These are phyloP conservation scores for Aspergillus neotritici DNA, from an alignment of 2,329 filamentous ascomycete genomes.

Conservation along the genomic window DNA sequence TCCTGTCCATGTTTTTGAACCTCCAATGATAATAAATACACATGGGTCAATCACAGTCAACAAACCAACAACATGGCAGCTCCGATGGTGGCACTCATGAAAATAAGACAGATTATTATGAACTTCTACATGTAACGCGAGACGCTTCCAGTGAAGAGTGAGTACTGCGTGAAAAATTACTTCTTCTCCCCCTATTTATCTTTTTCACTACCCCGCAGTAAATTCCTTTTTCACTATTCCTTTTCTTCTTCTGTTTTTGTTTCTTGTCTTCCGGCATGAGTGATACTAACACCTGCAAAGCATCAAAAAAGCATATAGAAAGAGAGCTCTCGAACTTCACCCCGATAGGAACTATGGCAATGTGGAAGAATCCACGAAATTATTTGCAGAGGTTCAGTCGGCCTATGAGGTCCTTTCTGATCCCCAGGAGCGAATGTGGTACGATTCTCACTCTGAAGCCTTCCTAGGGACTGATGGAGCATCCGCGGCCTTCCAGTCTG, in stretches of 20 bases:
- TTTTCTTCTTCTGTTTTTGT: background rate
- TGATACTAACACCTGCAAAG: conserved; percentile 37
- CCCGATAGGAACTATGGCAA: conserved; percentile 90
- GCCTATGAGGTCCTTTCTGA: conserved; percentile 96
- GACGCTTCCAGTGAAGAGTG: conserved; percentile 77
- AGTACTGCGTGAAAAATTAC: conserved; percentile 20
- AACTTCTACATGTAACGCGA: conserved; percentile 68
- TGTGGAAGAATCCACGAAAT: conserved; percentile 71
- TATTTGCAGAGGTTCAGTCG: conserved; percentile 86
- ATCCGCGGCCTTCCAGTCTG: conserved; percentile 48
- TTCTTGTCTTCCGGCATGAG: no score
- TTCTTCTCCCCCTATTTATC: conserved; percentile 3
- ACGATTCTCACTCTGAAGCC: conserved; percentile 85
- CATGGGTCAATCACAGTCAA: conserved; percentile 45
- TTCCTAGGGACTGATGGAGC: conserved; percentile 63
- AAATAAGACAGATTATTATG: conserved; percentile 55
- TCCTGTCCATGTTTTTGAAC: no score
- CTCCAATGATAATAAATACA: background rate
- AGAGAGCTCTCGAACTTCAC: conserved; percentile 85
- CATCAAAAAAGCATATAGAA: conserved; percentile 89
- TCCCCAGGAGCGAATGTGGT: conserved; percentile 93
- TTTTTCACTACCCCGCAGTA: background rate
- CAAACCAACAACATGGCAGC: conserved; percentile 18
- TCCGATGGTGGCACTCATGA: conserved; percentile 15
- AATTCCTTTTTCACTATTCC: background rate